Conservation (phyloP, 345 rosid genomes). For the Syzygium aqueum region DNA sequence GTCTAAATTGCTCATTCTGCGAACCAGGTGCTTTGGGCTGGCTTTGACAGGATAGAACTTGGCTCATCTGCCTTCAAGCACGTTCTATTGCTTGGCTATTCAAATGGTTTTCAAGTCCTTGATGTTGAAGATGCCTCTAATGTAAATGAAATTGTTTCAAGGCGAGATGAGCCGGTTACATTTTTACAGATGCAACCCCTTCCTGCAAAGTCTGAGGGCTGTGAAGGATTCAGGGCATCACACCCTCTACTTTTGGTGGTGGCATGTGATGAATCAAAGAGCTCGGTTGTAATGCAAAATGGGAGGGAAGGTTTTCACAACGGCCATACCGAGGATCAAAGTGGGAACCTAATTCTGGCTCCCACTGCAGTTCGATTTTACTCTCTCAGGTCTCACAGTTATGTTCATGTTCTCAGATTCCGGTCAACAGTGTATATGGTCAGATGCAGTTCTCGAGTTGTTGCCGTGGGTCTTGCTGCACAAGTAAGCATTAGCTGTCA, state of each 20-base stretch:
- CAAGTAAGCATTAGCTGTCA: conserved; percentile 43
- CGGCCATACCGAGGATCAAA: conserved; percentile 43
- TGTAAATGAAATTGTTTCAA: conserved; percentile 73
- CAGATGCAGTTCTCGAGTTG: conserved; percentile 77
- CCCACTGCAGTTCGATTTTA: conserved; percentile 84
- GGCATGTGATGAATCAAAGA: conserved; percentile 71
- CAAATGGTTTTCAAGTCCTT: conserved; percentile 91
- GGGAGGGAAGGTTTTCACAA: conserved; percentile 66
- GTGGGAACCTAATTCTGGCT: conserved; percentile 37
- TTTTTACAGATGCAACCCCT: conserved; percentile 83
- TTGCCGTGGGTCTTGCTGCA: conserved; percentile 84
- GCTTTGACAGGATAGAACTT: conserved; percentile 70
- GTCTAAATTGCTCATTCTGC: conserved; percentile 3
- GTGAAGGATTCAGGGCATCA: conserved; percentile 77
- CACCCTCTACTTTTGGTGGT: conserved; percentile 93
- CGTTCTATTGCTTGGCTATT: conserved; percentile 82
- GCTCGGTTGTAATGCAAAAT: conserved; percentile 19
- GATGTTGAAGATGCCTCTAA: conserved; percentile 77
- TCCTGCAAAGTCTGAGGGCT: conserved; percentile 54
- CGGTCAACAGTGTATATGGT: conserved; percentile 89
- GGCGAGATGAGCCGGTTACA: conserved; percentile 79
- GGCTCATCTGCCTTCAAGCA: conserved; percentile 45
- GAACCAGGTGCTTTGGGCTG: conserved; percentile 82
- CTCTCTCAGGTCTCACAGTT: conserved; percentile 76
- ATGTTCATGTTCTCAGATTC: conserved; percentile 85